Evolutionary conservation across 331 rosid species (phyloP), one percentile per base, ranked within the genome.

Genomic region (Dryas integrifolia): DNA sequence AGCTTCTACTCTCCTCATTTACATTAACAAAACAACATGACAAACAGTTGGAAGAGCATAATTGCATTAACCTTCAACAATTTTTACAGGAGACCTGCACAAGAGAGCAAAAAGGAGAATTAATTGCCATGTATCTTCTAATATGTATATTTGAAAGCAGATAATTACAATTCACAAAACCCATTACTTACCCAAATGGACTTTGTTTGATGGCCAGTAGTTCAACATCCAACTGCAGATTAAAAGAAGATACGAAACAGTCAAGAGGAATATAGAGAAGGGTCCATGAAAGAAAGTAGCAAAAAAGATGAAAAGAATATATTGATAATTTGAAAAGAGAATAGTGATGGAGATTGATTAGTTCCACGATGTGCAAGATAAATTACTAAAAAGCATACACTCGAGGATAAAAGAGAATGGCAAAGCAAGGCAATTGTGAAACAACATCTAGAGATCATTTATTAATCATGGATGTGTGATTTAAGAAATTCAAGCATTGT

Each of bases 181-280:
- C 65, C 53, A 69, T 71, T 80, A 66, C 90, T 85, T 86, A 91
- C 98, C 98, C 98, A 74, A 89, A 91, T 75, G 98, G 96, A 56
- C 82, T 94, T 81, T 91, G 98, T 73, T 94, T 94, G 85, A 89
- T 94, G 68, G 98, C 41, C 59, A 94, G 91, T 64, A 91, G 80
- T 72, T 94, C 98, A 70, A 94, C 74, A 79, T 89, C 98, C 85
- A 91, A 71, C 98, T 88, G 88, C 83, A 82, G 51, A 68, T 79
- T 39, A 74, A 72, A 51, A 68, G 3, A 78, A 48, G 46, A 82
- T 58, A 61, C 45, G 69, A 50, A 80, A 63, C 63, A 58, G n/a
- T 82, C 35, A 79, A 71, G 74, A 58, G 75, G 76, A 18, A 71
- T 56, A 51, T 16, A 35, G 62, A 62, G 21, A 65, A 48, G 72